Base-by-base conservation (phyloP, 2,329 filamentous ascomycete species). In the Fusarium kyushuense region DNA sequence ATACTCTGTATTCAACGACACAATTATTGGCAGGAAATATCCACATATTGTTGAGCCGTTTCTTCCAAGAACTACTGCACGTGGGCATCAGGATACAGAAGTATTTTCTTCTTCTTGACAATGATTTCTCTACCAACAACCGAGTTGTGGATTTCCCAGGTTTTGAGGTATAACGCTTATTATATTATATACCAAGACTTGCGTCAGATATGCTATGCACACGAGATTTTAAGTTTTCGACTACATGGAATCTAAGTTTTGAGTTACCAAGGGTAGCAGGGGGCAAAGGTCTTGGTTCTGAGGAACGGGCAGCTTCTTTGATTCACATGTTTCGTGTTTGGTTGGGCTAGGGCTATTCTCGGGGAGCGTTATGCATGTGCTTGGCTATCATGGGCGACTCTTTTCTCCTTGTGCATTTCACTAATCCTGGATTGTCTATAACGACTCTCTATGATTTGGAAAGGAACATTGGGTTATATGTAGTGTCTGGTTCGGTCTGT, bases 1-100 rank as follows among this genome's bases (percentile, higher is more conserved):
- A 38, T 19, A 11, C 6, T 33, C 32, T 16, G 16, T 33, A 33
- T 17, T 9, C 35, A 38, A 38, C n/a, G 35, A 32, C 36, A 53
- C 33, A 51, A 19, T 54, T n/a, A 71, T 69, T 72, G 56, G 65
- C 45, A 64, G 57, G 19, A 48, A 71, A 58, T 49, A 43, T 57
- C 40, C 46, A 57, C 48, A 42, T 51, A 45, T 54, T 21, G 19
- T 48, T 38, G 27, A 49, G 29, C 27, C 48, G 30, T 49, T 43
- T 51, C 23, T 38, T 51, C 27, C 30, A 27, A 54, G 33, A 23
- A 43, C 38, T 35, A 55, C 53, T 42, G 49, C 65, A 59, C 35
- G 42, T 59, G 35, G 42, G n/a, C 17, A 21, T 36, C 17, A n/a
- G 52, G 32, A 19, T 25, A 51, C 6, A 33, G 41, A 32, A 32